These are phyloP conservation scores for Penicillium sp. DNA, from an alignment of 2,329 filamentous ascomycete species.

Conservation along the genomic window DNA sequence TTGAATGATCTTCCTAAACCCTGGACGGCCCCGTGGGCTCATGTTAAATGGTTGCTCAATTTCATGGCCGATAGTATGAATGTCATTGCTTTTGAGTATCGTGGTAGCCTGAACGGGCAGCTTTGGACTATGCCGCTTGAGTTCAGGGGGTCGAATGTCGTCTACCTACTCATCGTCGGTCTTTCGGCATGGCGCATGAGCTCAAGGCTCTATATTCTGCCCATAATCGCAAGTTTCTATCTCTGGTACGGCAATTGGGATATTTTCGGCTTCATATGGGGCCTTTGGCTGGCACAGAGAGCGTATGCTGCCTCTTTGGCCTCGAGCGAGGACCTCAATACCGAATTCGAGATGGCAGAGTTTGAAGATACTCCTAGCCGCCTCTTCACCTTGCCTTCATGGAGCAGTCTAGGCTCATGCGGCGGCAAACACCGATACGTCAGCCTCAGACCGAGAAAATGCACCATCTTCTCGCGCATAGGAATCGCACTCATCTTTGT, in stretches of 20 bases:
- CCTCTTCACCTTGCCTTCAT: neutral
- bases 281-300: conserved; percentile 20
- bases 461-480: conserved; percentile 1
- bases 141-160: conserved; percentile 21
- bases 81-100: conserved; percentile 19
- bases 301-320: neutral
- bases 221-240: conserved; percentile 10
- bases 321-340: neutral
- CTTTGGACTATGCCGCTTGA: conserved; percentile 27
- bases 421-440: neutral
- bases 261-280: conserved; percentile 21
- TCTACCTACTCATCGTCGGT: conserved; percentile 19
- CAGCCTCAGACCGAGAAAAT: neutral
- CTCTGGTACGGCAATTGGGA: conserved; percentile 26
- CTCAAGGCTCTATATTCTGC: conserved; percentile 11
- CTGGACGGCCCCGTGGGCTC: conserved; percentile 18
- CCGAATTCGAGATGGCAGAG: conserved; percentile 7
- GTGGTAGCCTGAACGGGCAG: conserved; percentile 21
- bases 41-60: conserved; percentile 17
- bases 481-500: conserved; percentile 7
- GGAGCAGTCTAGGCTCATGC: neutral
- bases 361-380: neutral
- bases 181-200: conserved; percentile 17
- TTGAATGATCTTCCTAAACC: conserved; percentile 14
- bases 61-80: conserved; percentile 24